Conservation (phyloP, 805 yeast species). For the Kurtzmaniella fragi region DNA sequence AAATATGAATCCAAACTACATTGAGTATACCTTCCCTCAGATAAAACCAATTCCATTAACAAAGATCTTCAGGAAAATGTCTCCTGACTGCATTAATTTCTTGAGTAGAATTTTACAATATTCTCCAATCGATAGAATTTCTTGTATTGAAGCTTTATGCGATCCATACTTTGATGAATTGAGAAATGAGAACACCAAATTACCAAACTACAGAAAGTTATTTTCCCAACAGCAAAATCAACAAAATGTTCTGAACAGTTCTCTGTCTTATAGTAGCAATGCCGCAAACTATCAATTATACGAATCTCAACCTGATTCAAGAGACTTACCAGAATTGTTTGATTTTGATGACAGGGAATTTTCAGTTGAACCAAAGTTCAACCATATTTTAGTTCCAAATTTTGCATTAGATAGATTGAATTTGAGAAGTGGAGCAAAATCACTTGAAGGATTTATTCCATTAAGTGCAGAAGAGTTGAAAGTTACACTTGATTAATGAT, state of each 20-base stretch:
- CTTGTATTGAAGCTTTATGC: slow-evolving; percentile 50
- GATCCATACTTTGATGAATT: slow-evolving; percentile 55
- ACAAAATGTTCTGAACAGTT: slow-evolving; percentile 12
- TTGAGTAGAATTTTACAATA: slow-evolving; percentile 57
- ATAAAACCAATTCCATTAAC: slow-evolving; percentile 72
- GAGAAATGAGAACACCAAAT: slow-evolving; percentile 30
- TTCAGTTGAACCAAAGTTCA: slow-evolving; percentile 38
- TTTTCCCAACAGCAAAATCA: slow-evolving; percentile 33
- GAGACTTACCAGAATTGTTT: slow-evolving; percentile 44
- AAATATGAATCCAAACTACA: slow-evolving; percentile 94
- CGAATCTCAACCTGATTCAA: slow-evolving; percentile 34
- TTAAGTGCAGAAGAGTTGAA: slow-evolving; percentile 29
- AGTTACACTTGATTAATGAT: slow-evolving; percentile 28
- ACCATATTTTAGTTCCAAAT: slow-evolving; percentile 38
- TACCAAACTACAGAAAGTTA: slow-evolving; percentile 41
- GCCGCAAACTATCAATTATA: slow-evolving; percentile 40
- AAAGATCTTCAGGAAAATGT: slow-evolving; percentile 58
- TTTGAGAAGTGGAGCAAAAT: slow-evolving; percentile 17
- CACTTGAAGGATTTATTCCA: slow-evolving; percentile 36
- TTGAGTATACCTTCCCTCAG: slow-evolving; percentile 93
- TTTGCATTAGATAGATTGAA: slow-evolving; percentile 26
- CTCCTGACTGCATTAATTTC: slow-evolving; percentile 50
- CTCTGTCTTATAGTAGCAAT: slow-evolving; percentile 20
- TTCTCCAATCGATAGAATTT: slow-evolving; percentile 61
- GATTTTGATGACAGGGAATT: slow-evolving; percentile 51